Percentiles rank a stretch among this genome's conserved stretches.
phyloP scores from a whole-genome alignment of 306 rosid genomes.

The Acacia acuminata region DNA sequence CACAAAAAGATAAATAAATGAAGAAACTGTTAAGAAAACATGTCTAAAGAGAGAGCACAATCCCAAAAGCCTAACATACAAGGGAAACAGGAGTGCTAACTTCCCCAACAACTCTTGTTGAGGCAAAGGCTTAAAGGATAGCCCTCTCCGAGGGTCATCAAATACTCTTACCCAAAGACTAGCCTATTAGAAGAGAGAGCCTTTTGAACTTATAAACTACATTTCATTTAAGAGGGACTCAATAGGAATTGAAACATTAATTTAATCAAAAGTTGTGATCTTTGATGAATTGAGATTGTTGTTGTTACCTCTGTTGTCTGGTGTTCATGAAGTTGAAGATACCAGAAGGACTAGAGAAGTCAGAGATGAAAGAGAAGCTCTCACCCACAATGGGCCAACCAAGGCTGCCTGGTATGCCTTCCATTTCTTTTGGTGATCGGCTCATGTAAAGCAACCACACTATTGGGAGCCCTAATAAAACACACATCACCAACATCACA shows the following conservation, averaged over 20 bases:
- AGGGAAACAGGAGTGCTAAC: too few species aligned
- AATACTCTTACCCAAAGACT: too few species aligned
- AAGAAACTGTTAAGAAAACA: too few species aligned
- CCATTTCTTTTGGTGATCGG: conserved; percentile 69
- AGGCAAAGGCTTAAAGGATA: too few species aligned
- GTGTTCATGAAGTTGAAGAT: conserved; percentile 76
- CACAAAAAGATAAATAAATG: neutral
- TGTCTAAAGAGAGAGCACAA: too few species aligned
- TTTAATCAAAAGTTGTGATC: neutral
- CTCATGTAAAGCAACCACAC: conserved; percentile 41
- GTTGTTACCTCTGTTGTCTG: conserved; percentile 72
- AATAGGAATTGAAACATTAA: neutral
- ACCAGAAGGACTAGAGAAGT: conserved; percentile 78
- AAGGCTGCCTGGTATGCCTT: conserved; percentile 73
- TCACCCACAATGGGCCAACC: conserved; percentile 92
- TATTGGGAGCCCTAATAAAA: conserved; percentile 37
- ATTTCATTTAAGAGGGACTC: too few species aligned
- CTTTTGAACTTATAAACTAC: too few species aligned
- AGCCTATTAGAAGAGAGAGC: too few species aligned
- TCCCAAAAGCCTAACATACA: too few species aligned
- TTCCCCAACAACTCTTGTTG: too few species aligned
- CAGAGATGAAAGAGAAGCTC: conserved; percentile 68
- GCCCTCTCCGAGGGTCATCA: neutral
- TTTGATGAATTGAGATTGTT: neutral
- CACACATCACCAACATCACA: conserved; percentile 34